phyloP scores from a whole-genome alignment of 805 yeast genomes.

The Lachancea thermotolerans region DNA sequence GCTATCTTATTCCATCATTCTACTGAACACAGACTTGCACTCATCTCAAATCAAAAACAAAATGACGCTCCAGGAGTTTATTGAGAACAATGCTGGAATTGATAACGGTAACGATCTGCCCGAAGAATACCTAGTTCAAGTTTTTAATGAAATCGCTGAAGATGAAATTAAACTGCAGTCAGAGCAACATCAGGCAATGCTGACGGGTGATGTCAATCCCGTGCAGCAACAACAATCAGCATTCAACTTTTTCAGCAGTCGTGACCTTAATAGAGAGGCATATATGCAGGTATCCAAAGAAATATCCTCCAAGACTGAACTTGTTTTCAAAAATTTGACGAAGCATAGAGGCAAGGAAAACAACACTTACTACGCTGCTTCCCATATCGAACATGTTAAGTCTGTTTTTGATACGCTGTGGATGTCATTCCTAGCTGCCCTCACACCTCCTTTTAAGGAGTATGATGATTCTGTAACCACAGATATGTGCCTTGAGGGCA shows the following conservation, averaged over 20 bases:
- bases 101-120: constrained; percentile 87
- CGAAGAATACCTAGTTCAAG: constrained; percentile 56
- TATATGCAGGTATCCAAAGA: constrained; percentile 90
- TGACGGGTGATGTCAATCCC: constrained; percentile 51
- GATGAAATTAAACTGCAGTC: constrained; percentile 88
- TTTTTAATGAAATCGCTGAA: constrained; percentile 69
- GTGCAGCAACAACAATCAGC: constrained; percentile 36
- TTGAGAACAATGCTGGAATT: constrained; percentile 82
- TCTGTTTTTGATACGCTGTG: constrained; percentile 91
- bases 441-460: constrained; percentile 90
- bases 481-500: constrained; percentile 72
- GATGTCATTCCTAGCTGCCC: constrained; percentile 95
- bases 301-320: constrained; percentile 83
- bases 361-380: constrained; percentile 66
- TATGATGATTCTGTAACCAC: constrained; percentile 70
- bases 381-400: constrained; percentile 82
- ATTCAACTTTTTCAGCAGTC: constrained; percentile 57
- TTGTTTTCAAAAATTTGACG: constrained; percentile 63
- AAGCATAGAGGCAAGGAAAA: constrained; percentile 38
- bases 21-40: constrained; percentile 93
- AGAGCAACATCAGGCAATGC: constrained; percentile 87
- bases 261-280: constrained; percentile 72
- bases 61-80: constrained; percentile 84
- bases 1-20: constrained; percentile 81
- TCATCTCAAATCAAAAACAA: constrained; percentile 77